These are phyloP conservation scores for Gillenia trifoliata DNA, from an alignment of 306 rosid genomes.

Conservation along the genomic window DNA sequence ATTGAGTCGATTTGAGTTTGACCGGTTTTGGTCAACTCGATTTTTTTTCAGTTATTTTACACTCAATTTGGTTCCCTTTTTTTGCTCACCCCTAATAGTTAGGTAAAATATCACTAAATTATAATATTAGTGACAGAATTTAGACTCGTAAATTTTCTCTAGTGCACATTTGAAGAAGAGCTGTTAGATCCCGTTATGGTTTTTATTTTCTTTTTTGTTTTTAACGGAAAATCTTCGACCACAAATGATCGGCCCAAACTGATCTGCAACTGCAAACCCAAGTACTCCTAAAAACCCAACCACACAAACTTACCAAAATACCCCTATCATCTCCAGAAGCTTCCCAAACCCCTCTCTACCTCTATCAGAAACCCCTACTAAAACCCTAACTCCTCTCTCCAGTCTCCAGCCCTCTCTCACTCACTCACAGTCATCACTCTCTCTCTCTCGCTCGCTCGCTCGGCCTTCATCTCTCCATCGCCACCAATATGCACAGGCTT, in stretches of 20 bases:
- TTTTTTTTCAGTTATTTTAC: too few relatives aligned
- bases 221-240: too few relatives aligned
- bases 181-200: too few relatives aligned
- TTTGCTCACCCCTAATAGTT: too few relatives aligned
- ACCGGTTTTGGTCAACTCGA: too few relatives aligned
- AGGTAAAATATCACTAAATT: neutral
- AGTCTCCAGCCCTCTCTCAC: neutral
- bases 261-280: neutral
- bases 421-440: neutral
- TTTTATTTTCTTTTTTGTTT: neutral
- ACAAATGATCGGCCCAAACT: neutral
- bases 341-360: conserved; percentile 34
- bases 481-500: conserved; percentile 58
- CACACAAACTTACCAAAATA: neutral
- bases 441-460: neutral
- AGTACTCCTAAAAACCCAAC: neutral
- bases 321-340: conserved; percentile 52
- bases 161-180: too few relatives aligned
- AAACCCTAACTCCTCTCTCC: conserved; percentile 45
- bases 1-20: too few relatives aligned
- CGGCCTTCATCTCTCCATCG: neutral
- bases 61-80: too few relatives aligned
- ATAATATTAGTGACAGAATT: too few relatives aligned
- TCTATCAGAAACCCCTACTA: conserved; percentile 40
- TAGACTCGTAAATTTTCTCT: too few relatives aligned